These are phyloP conservation scores for Thermothelomyces thermophilus DNA, from an alignment of 2,329 filamentous ascomycete genomes.

Conservation along the genomic window DNA sequence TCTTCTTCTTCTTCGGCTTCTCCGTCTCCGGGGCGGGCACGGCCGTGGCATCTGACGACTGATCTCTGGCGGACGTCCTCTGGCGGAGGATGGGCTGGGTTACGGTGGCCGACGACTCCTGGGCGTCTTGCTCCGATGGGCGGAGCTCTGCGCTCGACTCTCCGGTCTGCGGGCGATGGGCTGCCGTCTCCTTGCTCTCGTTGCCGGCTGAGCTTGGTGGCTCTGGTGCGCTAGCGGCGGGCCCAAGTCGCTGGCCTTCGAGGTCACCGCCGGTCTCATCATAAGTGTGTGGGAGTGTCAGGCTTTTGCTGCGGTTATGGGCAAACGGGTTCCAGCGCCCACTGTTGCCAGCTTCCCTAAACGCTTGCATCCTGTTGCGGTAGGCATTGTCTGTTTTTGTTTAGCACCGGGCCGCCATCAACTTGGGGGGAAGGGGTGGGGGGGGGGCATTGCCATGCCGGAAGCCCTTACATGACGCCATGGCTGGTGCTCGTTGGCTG, in stretches of 20 bases:
- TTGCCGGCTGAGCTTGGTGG: neutral
- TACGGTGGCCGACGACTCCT: neutral
- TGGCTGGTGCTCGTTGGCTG: neutral
- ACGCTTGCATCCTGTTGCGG: slow-evolving; percentile 40
- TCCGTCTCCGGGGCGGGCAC: slow-evolving; percentile 22
- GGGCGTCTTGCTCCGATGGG: neutral
- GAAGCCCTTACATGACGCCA: slow-evolving; percentile 2
- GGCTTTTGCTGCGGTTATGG: slow-evolving; percentile 33
- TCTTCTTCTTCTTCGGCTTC: slow-evolving; percentile 32
- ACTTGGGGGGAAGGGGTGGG: no score
- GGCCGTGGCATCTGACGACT: neutral
- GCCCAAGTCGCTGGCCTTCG: slow-evolving; percentile 19
- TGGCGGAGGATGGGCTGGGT: slow-evolving; percentile 24
- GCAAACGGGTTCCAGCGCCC: slow-evolving; percentile 41
- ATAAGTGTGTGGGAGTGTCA: slow-evolving; percentile 29
- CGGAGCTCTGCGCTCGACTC: slow-evolving; percentile 2
- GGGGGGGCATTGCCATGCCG: neutral
- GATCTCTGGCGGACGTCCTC: slow-evolving; percentile 23
- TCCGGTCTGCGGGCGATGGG: neutral
- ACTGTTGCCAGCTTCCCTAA: slow-evolving; percentile 36
- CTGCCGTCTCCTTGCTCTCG: neutral
- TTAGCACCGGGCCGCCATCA: neutral
- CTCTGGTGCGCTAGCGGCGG: neutral
- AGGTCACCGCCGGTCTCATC: slow-evolving; percentile 29
- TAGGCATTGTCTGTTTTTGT: slow-evolving; percentile 38